Percentiles rank a stretch among this genome's conserved stretches.
Conservation (phyloP, 2,329 filamentous ascomycete species). For the Phoma herbarum region DNA sequence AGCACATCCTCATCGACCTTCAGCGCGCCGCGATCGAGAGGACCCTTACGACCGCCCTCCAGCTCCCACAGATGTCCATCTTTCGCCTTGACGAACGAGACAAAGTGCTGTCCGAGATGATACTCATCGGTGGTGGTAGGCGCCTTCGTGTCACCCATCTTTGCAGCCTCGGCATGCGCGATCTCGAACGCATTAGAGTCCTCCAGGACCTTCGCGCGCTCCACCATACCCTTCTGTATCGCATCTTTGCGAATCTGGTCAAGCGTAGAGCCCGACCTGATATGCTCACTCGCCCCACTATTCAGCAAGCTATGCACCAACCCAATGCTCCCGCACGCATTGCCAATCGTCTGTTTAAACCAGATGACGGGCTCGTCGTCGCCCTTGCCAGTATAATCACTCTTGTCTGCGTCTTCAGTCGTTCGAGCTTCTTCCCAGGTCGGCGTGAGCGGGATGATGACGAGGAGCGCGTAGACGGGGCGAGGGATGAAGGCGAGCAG, state of each 20-base stretch:
- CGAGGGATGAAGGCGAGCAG: conserved; percentile 61
- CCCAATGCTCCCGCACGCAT: conserved; percentile 68
- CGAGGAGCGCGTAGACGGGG: conserved; percentile 63
- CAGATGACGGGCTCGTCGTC: conserved; percentile 63
- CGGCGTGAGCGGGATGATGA: conserved; percentile 59
- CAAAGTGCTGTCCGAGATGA: conserved; percentile 54
- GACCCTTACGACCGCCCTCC: conserved; percentile 56
- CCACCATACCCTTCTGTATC: conserved; percentile 54
- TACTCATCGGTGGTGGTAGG: conserved; percentile 43
- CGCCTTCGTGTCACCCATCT: conserved; percentile 52
- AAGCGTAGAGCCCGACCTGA: conserved; percentile 56
- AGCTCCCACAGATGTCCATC: conserved; percentile 59
- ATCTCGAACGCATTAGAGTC: conserved; percentile 56
- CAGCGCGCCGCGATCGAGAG: conserved; percentile 55
- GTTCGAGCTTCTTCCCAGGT: conserved; percentile 53
- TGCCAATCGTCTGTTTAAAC: conserved; percentile 67
- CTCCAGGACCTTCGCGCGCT: conserved; percentile 63
- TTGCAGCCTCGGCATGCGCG: conserved; percentile 55
- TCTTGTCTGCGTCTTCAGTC: conserved; percentile 53
- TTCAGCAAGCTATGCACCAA: conserved; percentile 65
- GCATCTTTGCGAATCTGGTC: conserved; percentile 57
- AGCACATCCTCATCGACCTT: conserved; percentile 56
- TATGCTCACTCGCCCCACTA: conserved; percentile 54
- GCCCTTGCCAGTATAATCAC: conserved; percentile 58
- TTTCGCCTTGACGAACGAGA: conserved; percentile 57